Conservation (phyloP, 2,329 filamentous ascomycete genomes). For the Neospermospora avenae region DNA sequence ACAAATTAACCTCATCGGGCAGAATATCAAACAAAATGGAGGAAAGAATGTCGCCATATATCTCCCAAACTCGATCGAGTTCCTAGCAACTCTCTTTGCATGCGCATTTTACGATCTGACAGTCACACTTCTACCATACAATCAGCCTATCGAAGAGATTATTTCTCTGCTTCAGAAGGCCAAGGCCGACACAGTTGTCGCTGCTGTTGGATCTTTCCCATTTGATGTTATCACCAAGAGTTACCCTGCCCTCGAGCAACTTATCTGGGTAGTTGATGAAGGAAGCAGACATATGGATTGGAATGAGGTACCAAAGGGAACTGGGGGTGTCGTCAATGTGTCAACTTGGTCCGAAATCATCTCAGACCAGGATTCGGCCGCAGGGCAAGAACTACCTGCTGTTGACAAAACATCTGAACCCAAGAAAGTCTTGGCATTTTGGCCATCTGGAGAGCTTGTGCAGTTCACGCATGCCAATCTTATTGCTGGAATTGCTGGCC, state of each 20-base stretch:
- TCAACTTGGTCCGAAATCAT: slow-evolving; percentile 93
- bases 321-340: slow-evolving; percentile 71
- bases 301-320: slow-evolving; percentile 80
- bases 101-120: slow-evolving; percentile 81
- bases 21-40: slow-evolving; percentile 67
- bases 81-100: slow-evolving; percentile 78
- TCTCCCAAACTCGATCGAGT: slow-evolving; percentile 88
- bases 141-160: slow-evolving; percentile 66
- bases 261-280: slow-evolving; percentile 91
- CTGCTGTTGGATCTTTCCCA: slow-evolving; percentile 82
- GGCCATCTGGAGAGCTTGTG: slow-evolving; percentile 67
- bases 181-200: slow-evolving; percentile 77
- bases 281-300: slow-evolving; percentile 93
- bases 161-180: slow-evolving; percentile 69
- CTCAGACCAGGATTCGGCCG: slow-evolving; percentile 59
- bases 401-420: slow-evolving; percentile 52
- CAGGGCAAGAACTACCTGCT: slow-evolving; percentile 61
- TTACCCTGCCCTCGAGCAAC: slow-evolving; percentile 68
- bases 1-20: slow-evolving; percentile 84
- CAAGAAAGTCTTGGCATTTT: slow-evolving; percentile 63
- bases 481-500: slow-evolving; percentile 78
- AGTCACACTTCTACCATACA: slow-evolving; percentile 80
- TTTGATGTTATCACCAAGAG: slow-evolving; percentile 68
- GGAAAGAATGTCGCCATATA: slow-evolving; percentile 82
- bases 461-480: slow-evolving; percentile 81